These are phyloP conservation scores for Rhizophagus clarus DNA, from an alignment of 192 early-diverging fungal genomes.

Conservation along the genomic window DNA sequence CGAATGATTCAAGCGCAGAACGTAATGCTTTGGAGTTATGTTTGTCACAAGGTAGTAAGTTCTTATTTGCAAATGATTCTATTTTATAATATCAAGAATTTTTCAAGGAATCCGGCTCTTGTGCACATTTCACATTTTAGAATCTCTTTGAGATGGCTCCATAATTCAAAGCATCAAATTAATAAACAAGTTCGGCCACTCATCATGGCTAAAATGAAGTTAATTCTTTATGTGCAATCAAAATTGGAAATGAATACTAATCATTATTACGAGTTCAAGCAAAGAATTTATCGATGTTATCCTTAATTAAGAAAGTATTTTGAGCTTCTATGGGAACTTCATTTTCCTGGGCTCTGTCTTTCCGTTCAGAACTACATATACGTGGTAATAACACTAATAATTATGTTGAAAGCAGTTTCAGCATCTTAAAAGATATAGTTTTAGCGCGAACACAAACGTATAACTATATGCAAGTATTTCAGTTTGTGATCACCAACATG, in stretches of 20 bases:
- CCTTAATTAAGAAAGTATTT: not conserved
- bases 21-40: too few species aligned
- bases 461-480: not conserved
- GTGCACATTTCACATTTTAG: not conserved
- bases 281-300: not conserved
- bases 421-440: not conserved
- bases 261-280: not conserved
- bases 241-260: not conserved
- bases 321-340: not conserved
- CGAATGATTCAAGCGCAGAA: too few species aligned
- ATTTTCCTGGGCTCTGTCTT: not conserved
- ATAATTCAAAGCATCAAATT: not conserved
- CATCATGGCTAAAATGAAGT: not conserved
- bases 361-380: not conserved
- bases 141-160: not conserved
- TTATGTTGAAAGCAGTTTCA: not conserved
- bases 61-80: too few species aligned
- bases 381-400: not conserved
- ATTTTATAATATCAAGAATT: too few species aligned
- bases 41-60: too few species aligned
- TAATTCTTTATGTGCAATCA: not conserved
- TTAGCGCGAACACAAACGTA: not conserved
- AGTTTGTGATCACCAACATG: not conserved
- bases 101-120: not conserved
- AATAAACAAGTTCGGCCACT: not conserved